Evolutionary conservation across 495 filamentous ascomycete species (phyloP).

Genomic region (Penicillium canescens): DNA sequence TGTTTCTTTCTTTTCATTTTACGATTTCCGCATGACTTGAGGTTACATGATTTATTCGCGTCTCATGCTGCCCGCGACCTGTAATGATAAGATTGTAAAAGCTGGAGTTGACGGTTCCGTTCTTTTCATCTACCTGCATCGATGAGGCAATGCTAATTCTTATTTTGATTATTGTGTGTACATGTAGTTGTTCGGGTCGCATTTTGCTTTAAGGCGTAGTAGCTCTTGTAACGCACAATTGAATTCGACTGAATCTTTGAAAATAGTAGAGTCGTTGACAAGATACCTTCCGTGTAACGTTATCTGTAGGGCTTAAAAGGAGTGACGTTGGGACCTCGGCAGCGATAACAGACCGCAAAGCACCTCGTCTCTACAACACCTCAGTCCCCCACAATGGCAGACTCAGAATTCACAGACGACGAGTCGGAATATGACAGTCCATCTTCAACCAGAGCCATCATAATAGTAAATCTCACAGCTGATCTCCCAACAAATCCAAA

Average conservation of each 20-base stretch:
- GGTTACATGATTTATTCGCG: conserved; percentile 34
- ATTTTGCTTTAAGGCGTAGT: too few relatives aligned
- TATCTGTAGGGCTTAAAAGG: too few relatives aligned
- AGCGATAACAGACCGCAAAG: not conserved
- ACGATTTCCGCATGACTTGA: conserved; percentile 35
- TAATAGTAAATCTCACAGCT: conserved; percentile 7
- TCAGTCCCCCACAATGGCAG: conserved; percentile 21
- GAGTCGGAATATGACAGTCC: conserved; percentile 23
- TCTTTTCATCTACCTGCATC: conserved; percentile 17
- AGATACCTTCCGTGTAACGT: too few relatives aligned
- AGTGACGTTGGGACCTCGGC: not conserved
- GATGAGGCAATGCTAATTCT: conserved; percentile 23
- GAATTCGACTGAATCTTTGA: too few relatives aligned
- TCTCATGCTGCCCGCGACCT: conserved; percentile 24
- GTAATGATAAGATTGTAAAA: conserved; percentile 46
- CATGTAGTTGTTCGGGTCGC: too few relatives aligned
- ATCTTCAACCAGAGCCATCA: conserved; percentile 11
- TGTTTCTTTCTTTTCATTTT: conserved; percentile 22
- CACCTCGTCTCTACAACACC: conserved; percentile 11
- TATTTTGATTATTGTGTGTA: conserved; percentile 4
- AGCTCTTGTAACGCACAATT: too few relatives aligned
- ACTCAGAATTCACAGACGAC: conserved; percentile 30
- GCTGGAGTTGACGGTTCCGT: conserved; percentile 28
- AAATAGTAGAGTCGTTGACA: too few relatives aligned
- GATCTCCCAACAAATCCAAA: not conserved